Evolutionary conservation across 2,329 filamentous ascomycete genomes (phyloP).

Genomic region (Aspergillus transmontanensis): DNA sequence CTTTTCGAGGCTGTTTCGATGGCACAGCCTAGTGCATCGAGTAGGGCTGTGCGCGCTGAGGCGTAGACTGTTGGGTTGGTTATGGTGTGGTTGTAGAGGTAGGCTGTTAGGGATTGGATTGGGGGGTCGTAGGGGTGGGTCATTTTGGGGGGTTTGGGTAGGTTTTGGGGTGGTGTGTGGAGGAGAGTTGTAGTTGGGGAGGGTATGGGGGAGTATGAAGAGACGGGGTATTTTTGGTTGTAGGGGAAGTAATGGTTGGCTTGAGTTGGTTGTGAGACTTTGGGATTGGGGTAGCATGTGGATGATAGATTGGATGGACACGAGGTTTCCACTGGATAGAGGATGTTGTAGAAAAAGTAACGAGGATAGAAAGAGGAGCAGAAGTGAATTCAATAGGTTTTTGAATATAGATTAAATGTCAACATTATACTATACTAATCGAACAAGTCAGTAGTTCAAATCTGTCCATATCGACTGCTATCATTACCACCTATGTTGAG

Average conservation of each 20-base stretch:
- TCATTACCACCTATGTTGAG: too few species aligned
- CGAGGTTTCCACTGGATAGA: too few species aligned
- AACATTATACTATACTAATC: too few species aligned
- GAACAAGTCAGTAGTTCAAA: too few species aligned
- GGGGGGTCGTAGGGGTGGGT: constrained; percentile 36
- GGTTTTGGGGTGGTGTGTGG: not conserved
- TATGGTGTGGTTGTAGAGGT: constrained; percentile 26
- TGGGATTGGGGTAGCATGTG: not conserved
- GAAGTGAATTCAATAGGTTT: too few species aligned
- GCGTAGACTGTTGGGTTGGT: constrained; percentile 19
- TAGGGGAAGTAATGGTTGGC: not conserved
- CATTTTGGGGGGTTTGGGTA: not conserved
- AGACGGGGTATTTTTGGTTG: not conserved
- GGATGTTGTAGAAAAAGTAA: too few species aligned
- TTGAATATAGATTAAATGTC: too few species aligned
- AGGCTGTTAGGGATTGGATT: constrained; percentile 26
- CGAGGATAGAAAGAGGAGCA: too few species aligned
- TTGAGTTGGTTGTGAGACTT: not conserved
- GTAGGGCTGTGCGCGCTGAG: constrained; percentile 23
- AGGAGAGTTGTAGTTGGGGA: too few species aligned
- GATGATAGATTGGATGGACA: too few species aligned
- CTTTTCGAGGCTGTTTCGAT: constrained; percentile 28
- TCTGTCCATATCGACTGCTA: too few species aligned
- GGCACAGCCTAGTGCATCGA: constrained; percentile 30
- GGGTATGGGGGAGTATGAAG: not conserved